Evolutionary conservation across 306 rosid genomes (phyloP).

Genomic region (Cicer yamashitae): DNA sequence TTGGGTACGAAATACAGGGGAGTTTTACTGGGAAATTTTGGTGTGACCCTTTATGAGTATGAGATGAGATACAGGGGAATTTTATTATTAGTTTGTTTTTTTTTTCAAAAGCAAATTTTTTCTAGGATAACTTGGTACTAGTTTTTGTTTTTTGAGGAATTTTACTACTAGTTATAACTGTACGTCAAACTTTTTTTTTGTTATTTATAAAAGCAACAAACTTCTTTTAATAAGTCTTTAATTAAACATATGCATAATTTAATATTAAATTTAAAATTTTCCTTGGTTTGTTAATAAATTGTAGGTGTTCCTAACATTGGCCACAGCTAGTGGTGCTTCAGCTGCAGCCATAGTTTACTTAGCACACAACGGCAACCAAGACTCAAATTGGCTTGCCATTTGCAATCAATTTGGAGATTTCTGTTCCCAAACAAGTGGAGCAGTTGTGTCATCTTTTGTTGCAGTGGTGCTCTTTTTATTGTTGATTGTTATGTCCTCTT

Average conservation of each 20-base stretch:
- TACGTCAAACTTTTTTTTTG: no score
- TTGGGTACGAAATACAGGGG: no score
- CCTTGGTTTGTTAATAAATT: neutral
- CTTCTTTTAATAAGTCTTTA: neutral
- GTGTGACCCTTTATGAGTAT: no score
- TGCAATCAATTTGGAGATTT: conserved; percentile 82
- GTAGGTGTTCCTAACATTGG: conserved; percentile 71
- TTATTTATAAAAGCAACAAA: no score
- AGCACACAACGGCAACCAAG: conserved; percentile 82
- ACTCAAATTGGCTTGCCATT: conserved; percentile 88
- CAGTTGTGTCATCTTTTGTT: conserved; percentile 70
- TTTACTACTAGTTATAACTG: no score
- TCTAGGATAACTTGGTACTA: no score
- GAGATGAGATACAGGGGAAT: no score
- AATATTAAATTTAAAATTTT: neutral
- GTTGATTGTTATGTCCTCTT: conserved; percentile 68
- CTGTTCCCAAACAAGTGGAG: conserved; percentile 69
- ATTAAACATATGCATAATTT: neutral
- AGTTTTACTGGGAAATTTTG: no score
- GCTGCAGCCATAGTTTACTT: conserved; percentile 82
- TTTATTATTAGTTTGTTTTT: no score
- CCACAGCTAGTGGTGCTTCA: conserved; percentile 70
- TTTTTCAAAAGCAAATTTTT: no score
- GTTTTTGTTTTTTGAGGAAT: no score
- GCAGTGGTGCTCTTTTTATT: conserved; percentile 58